These are phyloP conservation scores for Rhizopogon rudus DNA, from an alignment of 768 basidiomycete species.

Conservation along the genomic window DNA sequence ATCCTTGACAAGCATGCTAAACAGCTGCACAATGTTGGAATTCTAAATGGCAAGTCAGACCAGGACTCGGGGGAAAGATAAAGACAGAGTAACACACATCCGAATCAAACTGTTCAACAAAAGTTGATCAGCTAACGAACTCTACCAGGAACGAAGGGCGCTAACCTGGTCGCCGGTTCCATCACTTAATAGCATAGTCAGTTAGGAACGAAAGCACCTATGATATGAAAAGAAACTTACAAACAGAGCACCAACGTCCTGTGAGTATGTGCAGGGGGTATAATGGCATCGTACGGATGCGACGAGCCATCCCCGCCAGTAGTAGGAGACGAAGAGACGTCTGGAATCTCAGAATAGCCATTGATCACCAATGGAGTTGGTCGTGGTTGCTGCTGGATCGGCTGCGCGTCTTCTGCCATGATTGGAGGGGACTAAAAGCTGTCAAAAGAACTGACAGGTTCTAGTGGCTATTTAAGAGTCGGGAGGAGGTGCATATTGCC, in stretches of 20 bases:
- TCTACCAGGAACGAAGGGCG: constrained; percentile 12
- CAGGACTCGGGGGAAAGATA: not conserved
- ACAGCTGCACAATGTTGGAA: constrained; percentile 67
- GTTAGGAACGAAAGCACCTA: too few species aligned
- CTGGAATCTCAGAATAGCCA: not conserved
- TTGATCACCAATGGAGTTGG: constrained; percentile 5
- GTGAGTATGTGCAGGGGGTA: constrained; percentile 39
- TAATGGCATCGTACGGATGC: constrained; percentile 24
- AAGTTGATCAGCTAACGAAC: constrained; percentile 5
- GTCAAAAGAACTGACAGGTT: not conserved
- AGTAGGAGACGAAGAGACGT: not conserved
- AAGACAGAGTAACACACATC: constrained; percentile 39
- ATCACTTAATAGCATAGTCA: not conserved
- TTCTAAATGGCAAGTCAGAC: constrained; percentile 38
- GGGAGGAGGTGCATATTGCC: not conserved
- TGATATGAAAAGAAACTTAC: constrained; percentile 27
- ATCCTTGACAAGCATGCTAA: constrained; percentile 68
- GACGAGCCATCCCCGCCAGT: not conserved
- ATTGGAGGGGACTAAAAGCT: not conserved
- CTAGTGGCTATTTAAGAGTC: constrained; percentile 1
- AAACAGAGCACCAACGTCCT: constrained; percentile 71
- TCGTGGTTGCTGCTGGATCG: constrained; percentile 1
- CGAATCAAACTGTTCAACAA: constrained; percentile 61
- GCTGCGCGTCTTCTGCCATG: constrained; percentile 9
- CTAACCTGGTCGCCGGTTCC: constrained; percentile 33